phyloP scores from a whole-genome alignment of 1,284 basidiomycete genomes.

The Boletellus sp. region DNA sequence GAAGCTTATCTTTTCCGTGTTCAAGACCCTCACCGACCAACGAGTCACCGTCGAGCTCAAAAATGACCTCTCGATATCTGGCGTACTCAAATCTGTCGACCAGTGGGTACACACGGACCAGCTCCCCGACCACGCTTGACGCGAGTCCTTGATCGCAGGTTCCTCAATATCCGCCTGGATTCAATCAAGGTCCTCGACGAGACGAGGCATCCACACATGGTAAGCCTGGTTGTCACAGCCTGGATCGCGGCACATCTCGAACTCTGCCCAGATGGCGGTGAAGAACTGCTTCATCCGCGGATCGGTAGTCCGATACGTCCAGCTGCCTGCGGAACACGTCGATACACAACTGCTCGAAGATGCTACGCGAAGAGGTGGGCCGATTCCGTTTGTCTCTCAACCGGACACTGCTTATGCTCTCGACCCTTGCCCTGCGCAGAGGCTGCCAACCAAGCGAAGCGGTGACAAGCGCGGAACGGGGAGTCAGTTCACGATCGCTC shows the following conservation, averaged over 20 bases:
- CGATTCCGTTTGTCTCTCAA: not conserved
- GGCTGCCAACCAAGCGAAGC: slow-evolving; percentile 53
- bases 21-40: slow-evolving; percentile 99
- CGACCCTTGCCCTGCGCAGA: slow-evolving; percentile 33
- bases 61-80: slow-evolving; percentile 97
- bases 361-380: slow-evolving; percentile 90
- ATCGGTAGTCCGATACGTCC: slow-evolving; percentile 96
- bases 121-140: not conserved
- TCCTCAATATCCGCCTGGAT: slow-evolving; percentile 96
- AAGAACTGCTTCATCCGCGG: slow-evolving; percentile 99
- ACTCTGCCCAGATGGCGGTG: slow-evolving; percentile 80
- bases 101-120: slow-evolving; percentile 59
- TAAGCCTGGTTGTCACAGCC: slow-evolving; percentile 31
- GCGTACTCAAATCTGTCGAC: slow-evolving; percentile 95
- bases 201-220: slow-evolving; percentile 96
- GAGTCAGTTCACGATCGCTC: not conserved
- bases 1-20: slow-evolving; percentile 94
- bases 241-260: not conserved
- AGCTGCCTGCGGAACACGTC: slow-evolving; percentile 88
- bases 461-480: slow-evolving; percentile 31
- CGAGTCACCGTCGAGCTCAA: slow-evolving; percentile 97
- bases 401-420: slow-evolving; percentile 6
- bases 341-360: slow-evolving; percentile 97
- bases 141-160: slow-evolving; percentile 48
- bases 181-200: slow-evolving; percentile 92